Base-by-base conservation (phyloP, 306 rosid genomes). In the Oemleria cerasiformis region DNA sequence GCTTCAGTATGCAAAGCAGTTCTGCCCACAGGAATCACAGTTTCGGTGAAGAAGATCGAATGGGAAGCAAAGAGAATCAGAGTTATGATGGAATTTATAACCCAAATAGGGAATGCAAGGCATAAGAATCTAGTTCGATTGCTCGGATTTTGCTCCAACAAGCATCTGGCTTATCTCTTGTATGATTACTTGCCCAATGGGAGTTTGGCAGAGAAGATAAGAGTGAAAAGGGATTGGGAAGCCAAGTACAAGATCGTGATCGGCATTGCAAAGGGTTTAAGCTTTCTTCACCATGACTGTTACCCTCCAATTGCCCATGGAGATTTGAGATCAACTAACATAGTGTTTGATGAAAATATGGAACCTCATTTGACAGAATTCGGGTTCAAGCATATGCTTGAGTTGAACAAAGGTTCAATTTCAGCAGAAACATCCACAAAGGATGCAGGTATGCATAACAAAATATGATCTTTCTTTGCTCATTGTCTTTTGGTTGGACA, bases 1-100 rank as follows among this genome's bases (percentile, higher is more conserved):
- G 68, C 85, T 73, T 81, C 79, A 40, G 84, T 79, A 62, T 70
- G 84, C 67, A 87, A 87, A 76, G 87, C 85, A 20, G 94, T 91
- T 80, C 87, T 94, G n/a, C 97, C 98, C 0, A 94, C 96, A 19
- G 97, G 98, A 65, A 94, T 94, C 75, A 82, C 91, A 16, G 97
- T 94, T 69, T 63, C 86, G 21, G 90, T 94, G 34, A 91, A 88
- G 85, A 89, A 79, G 86, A 81, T 87, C 49, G 96, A 91, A 58
- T 84, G 87, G 90, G 92, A 85, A 72, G 78, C 71, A 9, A 91
- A 84, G 62, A 82, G 63, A 73, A 77, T 81, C 34, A 78, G 65
- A 67, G 73, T 23, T 38, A 80, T 86, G 79, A 63, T 83, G 36
- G 91, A 84, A 42, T 83, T 88, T 47, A 78, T 90, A 68, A 81